Base-by-base conservation (phyloP, 495 filamentous ascomycete species). In the Podospora didyma region DNA sequence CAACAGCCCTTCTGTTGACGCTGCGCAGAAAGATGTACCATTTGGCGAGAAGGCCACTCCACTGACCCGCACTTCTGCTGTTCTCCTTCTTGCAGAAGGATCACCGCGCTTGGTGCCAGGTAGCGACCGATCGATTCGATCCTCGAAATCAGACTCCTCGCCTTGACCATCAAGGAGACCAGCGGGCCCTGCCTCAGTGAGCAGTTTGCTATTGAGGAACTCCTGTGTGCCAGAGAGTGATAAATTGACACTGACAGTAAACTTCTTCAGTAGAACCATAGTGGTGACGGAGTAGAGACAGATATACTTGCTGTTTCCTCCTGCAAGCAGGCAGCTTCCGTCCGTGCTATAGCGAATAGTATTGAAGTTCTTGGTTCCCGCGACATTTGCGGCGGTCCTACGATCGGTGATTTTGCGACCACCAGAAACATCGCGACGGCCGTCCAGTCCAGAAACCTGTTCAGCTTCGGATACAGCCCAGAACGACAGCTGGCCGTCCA, bases 191-290 rank as follows among this genome's bases (percentile, higher is more conserved):
- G 89, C 92, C 75, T 97, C 94, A 20, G 93, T 97, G 51, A 98
- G 75, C 45, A 89, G 78, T 58, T 86, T 86, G 73, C 89, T 95
- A 78, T 96, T 97, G 46, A 98, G 82, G 75, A 92, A 94, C 71
- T 97, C 94, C 63, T 96, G 93, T 1, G 95, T 97, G 11, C 94
- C 94, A 23, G 96, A 92, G 5, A 98, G 78, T 16, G 92, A 93
- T 2, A 96, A 80, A 69, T 98, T 98, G 68, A 95, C 83, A 42
- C 89, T 94, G 55, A 97, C 90, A 1, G 92, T 96, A 65, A 86
- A 97, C 60, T 96, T 96, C 62, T 93, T 96, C 53, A 96, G 74
- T n/a, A 98, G 76, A 3, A 89, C 89, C 63, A 92, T 90, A 3
- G 92, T 93, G 44, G 81, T 80, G 21, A 94, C 89, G 49, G 94